Evolutionary conservation across 176 grass and related monocot species (phyloP).

Genomic region (Carex littledalei): DNA sequence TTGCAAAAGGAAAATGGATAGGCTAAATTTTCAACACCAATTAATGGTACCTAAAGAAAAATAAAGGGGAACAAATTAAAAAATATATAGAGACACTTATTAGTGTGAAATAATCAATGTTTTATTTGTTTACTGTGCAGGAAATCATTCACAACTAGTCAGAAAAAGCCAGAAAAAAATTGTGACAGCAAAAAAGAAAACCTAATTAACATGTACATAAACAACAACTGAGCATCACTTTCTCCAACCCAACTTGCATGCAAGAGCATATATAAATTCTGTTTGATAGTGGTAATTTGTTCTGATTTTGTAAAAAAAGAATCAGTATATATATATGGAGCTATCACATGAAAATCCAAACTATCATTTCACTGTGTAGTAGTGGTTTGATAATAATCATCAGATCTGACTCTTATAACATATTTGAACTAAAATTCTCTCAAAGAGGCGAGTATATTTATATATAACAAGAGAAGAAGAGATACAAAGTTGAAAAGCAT

Average conservation of each 20-base stretch:
- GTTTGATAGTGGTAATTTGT: background rate
- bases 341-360: background rate
- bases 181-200: background rate
- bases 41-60: background rate
- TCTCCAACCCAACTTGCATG: conserved; percentile 4
- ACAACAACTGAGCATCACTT: background rate
- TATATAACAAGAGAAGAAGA: background rate
- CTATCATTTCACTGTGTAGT: background rate
- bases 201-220: too few relatives aligned
- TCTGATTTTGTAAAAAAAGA: background rate
- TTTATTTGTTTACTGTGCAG: background rate
- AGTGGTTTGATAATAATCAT: background rate
- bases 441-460: background rate
- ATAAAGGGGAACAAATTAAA: background rate
- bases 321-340: background rate
- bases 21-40: background rate
- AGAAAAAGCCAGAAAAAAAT: background rate
- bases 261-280: background rate
- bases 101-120: background rate
- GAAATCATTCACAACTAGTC: background rate
- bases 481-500: background rate
- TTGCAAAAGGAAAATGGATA: background rate
- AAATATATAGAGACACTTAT: background rate
- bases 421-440: background rate
- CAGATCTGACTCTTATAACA: background rate